phyloP scores from a whole-genome alignment of 768 basidiomycete genomes.

The Suillus subluteus region DNA sequence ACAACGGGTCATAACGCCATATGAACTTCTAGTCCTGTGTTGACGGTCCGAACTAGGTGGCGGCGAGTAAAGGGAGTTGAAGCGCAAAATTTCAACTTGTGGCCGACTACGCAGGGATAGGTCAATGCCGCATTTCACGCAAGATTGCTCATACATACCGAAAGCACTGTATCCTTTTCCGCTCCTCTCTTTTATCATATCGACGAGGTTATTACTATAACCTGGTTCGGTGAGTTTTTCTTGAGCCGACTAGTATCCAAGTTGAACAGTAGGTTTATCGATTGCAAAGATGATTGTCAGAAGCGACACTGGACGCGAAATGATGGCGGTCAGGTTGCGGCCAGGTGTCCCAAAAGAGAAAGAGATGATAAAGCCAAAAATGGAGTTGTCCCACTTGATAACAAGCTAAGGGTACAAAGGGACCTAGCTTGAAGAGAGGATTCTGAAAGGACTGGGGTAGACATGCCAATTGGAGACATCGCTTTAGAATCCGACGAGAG shows the following conservation, averaged over 20 bases:
- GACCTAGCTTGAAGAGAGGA: neutral
- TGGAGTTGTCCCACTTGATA: neutral
- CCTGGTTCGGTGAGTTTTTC: neutral
- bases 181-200: neutral
- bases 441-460: neutral
- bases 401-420: neutral
- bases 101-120: neutral
- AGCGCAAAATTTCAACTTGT: neutral
- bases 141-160: neutral
- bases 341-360: neutral
- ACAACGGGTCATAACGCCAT: neutral
- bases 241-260: neutral
- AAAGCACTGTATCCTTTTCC: neutral
- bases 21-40: slow-evolving; percentile 1
- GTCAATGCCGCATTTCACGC: neutral
- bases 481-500: neutral
- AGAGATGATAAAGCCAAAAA: neutral
- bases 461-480: slow-evolving; percentile 6
- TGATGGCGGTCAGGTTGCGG: neutral
- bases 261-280: neutral
- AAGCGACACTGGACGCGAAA: neutral
- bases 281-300: slow-evolving; percentile 1
- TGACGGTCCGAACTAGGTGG: neutral
- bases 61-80: neutral
- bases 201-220: neutral